A percentile compares a stretch with the other conserved stretches of the same genome.
Evolutionary conservation across 331 rosid species (phyloP).

Genomic region (Pyrus hybrid): DNA sequence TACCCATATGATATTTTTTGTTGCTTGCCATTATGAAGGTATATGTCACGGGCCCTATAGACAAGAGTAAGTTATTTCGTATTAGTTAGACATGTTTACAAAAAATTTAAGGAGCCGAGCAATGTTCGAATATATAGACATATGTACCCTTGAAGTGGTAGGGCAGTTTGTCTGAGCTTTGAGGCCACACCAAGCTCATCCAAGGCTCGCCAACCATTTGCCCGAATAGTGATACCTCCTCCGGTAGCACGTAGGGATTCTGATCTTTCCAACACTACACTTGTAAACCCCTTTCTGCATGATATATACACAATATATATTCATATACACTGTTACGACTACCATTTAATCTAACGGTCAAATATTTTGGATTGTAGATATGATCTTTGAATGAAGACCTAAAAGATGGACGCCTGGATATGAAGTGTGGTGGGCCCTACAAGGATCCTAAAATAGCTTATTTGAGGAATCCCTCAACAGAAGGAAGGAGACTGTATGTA

Average conservation of each 20-base stretch:
- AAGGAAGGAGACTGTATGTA: too few relatives aligned
- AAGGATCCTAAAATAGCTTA: too few relatives aligned
- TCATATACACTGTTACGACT: too few relatives aligned
- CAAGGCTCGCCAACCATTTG: neutral
- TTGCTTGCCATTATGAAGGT: constrained; percentile 8
- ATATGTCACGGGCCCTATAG: constrained; percentile 20
- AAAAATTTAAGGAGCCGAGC: too few relatives aligned
- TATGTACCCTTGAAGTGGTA: constrained; percentile 32
- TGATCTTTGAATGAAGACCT: too few relatives aligned
- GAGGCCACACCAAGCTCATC: neutral
- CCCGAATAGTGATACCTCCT: neutral
- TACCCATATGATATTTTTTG: constrained; percentile 31
- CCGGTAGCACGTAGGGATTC: neutral
- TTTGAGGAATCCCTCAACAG: too few relatives aligned
- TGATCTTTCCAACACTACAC: neutral
- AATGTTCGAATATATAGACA: too few relatives aligned
- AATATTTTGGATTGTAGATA: too few relatives aligned
- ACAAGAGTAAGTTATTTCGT: neutral
- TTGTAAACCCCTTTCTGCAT: neutral
- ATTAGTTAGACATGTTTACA: neutral
- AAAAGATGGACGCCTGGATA: too few relatives aligned
- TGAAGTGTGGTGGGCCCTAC: too few relatives aligned
- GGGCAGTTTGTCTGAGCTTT: constrained; percentile 7
- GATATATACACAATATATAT: neutral
- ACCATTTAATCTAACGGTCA: too few relatives aligned